Conservation (phyloP, 345 rosid genomes). For the Laguncularia racemosa region DNA sequence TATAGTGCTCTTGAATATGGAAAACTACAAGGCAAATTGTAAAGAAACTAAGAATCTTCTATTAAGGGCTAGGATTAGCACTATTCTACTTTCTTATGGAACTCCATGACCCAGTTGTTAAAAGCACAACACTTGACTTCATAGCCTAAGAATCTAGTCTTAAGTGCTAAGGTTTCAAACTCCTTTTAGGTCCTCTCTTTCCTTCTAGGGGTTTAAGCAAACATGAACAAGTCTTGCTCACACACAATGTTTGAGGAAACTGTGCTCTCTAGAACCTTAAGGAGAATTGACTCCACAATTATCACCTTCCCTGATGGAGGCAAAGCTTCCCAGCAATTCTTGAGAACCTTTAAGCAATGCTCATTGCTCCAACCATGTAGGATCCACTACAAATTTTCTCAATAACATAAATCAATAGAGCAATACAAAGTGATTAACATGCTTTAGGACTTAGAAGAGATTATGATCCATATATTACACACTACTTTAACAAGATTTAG, state of each 20-base stretch:
- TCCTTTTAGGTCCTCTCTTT: conserved; percentile 16
- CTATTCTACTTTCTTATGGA: conserved; percentile 4
- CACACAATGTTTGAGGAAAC: conserved; percentile 1
- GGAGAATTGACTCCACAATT: conserved; percentile 8
- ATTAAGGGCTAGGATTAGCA: too few species aligned
- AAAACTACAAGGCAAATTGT: too few species aligned
- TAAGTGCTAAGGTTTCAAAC: conserved; percentile 11
- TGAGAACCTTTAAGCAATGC: conserved; percentile 7
- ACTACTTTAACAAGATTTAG: too few species aligned
- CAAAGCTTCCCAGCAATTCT: conserved; percentile 11
- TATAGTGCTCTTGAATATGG: too few species aligned
- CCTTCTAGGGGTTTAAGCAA: conserved; percentile 5
- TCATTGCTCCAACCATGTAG: conserved; percentile 13
- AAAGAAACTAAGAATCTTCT: too few species aligned
- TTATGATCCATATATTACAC: background rate
- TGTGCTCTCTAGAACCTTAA: conserved; percentile 7
- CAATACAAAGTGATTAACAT: background rate
- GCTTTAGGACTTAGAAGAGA: background rate
- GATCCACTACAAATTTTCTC: conserved; percentile 4
- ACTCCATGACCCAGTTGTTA: conserved; percentile 11
- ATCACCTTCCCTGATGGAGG: conserved; percentile 12
- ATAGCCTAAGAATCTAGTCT: conserved; percentile 12
- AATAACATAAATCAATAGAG: too few species aligned
- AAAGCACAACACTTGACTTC: conserved; percentile 7
- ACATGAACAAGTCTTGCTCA: conserved; percentile 9